Conservation (phyloP, 2,329 filamentous ascomycete genomes). For the Exophiala spinifera region DNA sequence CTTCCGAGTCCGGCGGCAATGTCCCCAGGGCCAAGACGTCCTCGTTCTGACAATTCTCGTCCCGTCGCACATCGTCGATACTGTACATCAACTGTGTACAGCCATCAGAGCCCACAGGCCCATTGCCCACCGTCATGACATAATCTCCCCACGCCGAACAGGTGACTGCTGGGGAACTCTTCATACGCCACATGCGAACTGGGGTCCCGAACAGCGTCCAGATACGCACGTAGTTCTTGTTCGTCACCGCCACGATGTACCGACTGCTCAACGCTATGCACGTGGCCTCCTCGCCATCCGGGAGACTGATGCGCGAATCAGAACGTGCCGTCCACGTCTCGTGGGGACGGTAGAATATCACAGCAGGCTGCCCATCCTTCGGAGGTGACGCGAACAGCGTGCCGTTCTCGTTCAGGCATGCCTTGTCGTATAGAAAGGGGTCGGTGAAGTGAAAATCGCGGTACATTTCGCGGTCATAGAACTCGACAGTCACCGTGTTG, state of each 20-base stretch:
- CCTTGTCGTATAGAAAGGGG: conserved; percentile 92
- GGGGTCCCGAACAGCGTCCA: conserved; percentile 92
- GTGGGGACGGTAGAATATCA: conserved; percentile 93
- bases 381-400: conserved; percentile 32
- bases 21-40: conserved; percentile 78
- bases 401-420: conserved; percentile 66
- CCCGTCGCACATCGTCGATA: conserved; percentile 89
- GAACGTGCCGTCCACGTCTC: conserved; percentile 90
- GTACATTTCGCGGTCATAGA: conserved; percentile 90
- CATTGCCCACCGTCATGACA: conserved; percentile 93
- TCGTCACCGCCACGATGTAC: conserved; percentile 86
- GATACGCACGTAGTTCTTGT: conserved; percentile 81
- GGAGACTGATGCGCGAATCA: conserved; percentile 88
- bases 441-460: conserved; percentile 97
- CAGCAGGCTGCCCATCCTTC: conserved; percentile 62
- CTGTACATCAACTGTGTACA: conserved; percentile 78
- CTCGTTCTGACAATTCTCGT: conserved; percentile 91
- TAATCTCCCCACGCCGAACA: conserved; percentile 95
- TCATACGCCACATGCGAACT: conserved; percentile 83
- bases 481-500: conserved; percentile 93
- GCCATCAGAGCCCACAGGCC: conserved; percentile 75
- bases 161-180: conserved; percentile 83
- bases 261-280: conserved; percentile 89
- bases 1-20: conserved; percentile 17
- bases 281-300: conserved; percentile 77